Percentiles rank a stretch among this genome's conserved stretches.
Evolutionary conservation across 2,329 filamentous ascomycete species (phyloP).

Genomic region (Monosporascus sp.): DNA sequence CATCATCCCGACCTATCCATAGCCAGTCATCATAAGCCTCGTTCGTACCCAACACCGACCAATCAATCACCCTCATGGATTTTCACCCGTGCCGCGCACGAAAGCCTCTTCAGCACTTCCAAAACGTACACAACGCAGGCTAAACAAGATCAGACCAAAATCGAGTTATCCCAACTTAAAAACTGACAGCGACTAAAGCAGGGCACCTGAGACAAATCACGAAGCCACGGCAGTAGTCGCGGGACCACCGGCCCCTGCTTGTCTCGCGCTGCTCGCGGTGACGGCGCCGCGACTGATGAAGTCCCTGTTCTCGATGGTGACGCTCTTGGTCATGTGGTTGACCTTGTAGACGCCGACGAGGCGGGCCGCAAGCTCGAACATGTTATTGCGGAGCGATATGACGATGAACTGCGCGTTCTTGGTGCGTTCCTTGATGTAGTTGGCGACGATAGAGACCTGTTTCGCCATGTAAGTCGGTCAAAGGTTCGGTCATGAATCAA

Average conservation of each 20-base stretch:
- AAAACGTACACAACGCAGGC: too few relatives aligned
- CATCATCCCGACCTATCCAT: too few relatives aligned
- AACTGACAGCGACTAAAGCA: neutral
- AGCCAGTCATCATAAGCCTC: too few relatives aligned
- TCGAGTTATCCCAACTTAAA: too few relatives aligned
- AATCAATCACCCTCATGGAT: too few relatives aligned
- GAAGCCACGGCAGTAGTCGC: neutral
- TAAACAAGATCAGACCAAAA: too few relatives aligned
- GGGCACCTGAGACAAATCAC: neutral
- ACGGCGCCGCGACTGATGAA: slow-evolving; percentile 46
- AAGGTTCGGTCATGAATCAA: neutral
- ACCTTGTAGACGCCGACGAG: slow-evolving; percentile 99
- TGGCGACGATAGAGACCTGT: slow-evolving; percentile 92
- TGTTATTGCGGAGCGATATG: slow-evolving; percentile 96
- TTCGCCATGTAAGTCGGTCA: neutral
- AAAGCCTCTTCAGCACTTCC: too few relatives aligned
- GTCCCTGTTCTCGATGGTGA: slow-evolving; percentile 80
- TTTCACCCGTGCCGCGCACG: too few relatives aligned
- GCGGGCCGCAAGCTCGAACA: slow-evolving; percentile 96
- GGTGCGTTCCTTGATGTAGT: slow-evolving; percentile 97
- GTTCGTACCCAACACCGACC: too few relatives aligned
- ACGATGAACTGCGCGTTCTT: slow-evolving; percentile 99
- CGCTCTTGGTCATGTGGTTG: slow-evolving; percentile 96
- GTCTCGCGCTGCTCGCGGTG: slow-evolving; percentile 1
- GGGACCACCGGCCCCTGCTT: neutral